Percentiles rank a stretch among this genome's conserved stretches.
These are phyloP conservation scores for Cadophora luteo-olivacea DNA, from an alignment of 2,329 filamentous ascomycete species.

Conservation along the genomic window DNA sequence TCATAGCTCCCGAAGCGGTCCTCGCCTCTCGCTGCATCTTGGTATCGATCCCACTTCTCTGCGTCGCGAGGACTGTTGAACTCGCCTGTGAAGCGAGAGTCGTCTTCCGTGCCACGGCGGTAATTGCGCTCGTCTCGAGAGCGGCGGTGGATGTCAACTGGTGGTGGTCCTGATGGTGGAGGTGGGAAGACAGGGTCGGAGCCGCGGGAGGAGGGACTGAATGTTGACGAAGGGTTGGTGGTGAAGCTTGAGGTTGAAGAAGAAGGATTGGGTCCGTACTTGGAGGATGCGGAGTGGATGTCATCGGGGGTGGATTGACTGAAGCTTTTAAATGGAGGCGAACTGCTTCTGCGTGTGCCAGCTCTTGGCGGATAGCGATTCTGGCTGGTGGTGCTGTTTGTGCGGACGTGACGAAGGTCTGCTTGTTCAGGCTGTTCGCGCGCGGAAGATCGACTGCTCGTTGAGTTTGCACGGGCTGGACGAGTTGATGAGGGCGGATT, in stretches of 20 bases:
- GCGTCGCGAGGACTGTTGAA: slow-evolving; percentile 42
- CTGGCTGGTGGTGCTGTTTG: slow-evolving; percentile 35
- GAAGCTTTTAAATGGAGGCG: slow-evolving; percentile 39
- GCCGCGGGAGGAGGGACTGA: slow-evolving; percentile 32
- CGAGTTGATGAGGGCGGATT: slow-evolving; percentile 29
- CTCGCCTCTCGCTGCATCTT: slow-evolving; percentile 28
- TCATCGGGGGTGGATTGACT: slow-evolving; percentile 40
- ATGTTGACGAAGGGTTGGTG: slow-evolving; percentile 24
- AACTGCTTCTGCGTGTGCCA: slow-evolving; percentile 32
- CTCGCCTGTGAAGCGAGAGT: slow-evolving; percentile 34
- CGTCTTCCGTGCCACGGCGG: slow-evolving; percentile 35
- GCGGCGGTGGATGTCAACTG: slow-evolving; percentile 33
- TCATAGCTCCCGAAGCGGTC: slow-evolving; percentile 27
- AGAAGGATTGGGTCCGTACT: slow-evolving; percentile 35
- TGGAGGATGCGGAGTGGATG: slow-evolving; percentile 28
- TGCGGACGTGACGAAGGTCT: slow-evolving; percentile 31
- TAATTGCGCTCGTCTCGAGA: slow-evolving; percentile 35
- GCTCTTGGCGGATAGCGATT: slow-evolving; percentile 32
- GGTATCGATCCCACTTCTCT: slow-evolving; percentile 41
- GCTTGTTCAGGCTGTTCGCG: slow-evolving; percentile 11
- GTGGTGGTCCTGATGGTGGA: slow-evolving; percentile 36
- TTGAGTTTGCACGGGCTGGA: slow-evolving; percentile 38
- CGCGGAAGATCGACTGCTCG: slow-evolving; percentile 28
- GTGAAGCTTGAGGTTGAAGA: slow-evolving; percentile 33
- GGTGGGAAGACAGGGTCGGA: slow-evolving; percentile 38